Conservation (phyloP, 345 rosid genomes). For the Arabis hirsuta region DNA sequence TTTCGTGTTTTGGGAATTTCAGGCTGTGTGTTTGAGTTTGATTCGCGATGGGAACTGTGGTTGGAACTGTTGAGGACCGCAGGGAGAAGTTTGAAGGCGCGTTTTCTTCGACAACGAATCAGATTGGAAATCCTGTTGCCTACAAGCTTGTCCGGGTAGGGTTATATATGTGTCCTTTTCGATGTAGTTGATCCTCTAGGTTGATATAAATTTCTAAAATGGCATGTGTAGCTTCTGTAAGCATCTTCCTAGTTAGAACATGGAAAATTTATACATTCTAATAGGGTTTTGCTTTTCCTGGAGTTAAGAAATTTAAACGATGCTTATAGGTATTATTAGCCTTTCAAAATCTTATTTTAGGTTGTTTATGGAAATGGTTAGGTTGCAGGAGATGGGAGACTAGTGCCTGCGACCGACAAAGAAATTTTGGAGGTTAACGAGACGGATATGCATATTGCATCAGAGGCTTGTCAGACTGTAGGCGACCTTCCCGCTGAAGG, state of each 20-base stretch:
- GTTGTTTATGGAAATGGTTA: conserved; percentile 41
- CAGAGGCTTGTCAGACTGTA: conserved; percentile 54
- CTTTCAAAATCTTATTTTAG: conserved; percentile 13
- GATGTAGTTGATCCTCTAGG: not conserved
- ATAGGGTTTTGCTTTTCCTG: not conserved
- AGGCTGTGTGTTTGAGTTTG: conserved; percentile 70
- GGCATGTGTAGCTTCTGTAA: not conserved
- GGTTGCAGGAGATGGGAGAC: conserved; percentile 90
- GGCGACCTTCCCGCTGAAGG: conserved; percentile 50
- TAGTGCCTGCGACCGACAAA: conserved; percentile 96
- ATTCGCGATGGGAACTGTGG: conserved; percentile 88
- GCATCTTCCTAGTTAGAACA: not conserved
- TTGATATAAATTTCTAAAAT: conserved; percentile 1
- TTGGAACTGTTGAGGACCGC: conserved; percentile 65
- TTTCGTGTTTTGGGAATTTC: conserved; percentile 41
- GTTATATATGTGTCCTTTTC: conserved; percentile 6
- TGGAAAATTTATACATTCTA: not conserved
- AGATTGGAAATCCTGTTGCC: conserved; percentile 67
- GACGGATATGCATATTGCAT: conserved; percentile 51
- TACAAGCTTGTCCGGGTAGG: conserved; percentile 96
- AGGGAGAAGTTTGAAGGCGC: conserved; percentile 57
- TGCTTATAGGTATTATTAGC: not conserved
- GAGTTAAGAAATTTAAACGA: not conserved
- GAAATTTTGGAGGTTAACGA: conserved; percentile 85
- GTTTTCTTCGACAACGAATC: conserved; percentile 54